A percentile compares a stretch with the other conserved stretches of the same genome.
These are phyloP conservation scores for Brassica cretica DNA, from an alignment of 345 rosid genomes.

Conservation along the genomic window DNA sequence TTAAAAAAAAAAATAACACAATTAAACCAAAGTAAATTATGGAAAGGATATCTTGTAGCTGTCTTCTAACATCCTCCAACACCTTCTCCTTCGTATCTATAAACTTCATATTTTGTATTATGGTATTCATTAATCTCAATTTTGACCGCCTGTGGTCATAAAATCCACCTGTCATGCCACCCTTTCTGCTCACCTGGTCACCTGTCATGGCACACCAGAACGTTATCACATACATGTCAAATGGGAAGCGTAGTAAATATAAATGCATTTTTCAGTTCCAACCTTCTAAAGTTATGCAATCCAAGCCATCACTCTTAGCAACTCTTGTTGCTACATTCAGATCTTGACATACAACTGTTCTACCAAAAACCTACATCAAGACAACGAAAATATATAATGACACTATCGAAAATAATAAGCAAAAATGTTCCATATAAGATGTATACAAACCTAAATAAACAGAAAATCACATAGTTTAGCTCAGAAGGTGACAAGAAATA, in stretches of 20 bases:
- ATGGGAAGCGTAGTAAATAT: background rate
- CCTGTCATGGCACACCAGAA: slow-evolving; percentile 54
- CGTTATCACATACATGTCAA: slow-evolving; percentile 27
- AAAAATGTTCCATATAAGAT: background rate
- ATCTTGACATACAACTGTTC: slow-evolving; percentile 92
- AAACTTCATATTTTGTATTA: slow-evolving; percentile 62
- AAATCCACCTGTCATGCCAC: slow-evolving; percentile 97
- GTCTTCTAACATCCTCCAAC: slow-evolving; percentile 50
- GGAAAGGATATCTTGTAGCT: slow-evolving; percentile 84
- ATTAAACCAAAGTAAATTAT: slow-evolving; percentile 14
- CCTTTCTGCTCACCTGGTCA: slow-evolving; percentile 99
- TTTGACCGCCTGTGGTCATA: slow-evolving; percentile 94
- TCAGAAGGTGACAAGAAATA: background rate
- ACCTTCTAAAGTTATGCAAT: slow-evolving; percentile 98
- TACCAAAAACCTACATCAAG: slow-evolving; percentile 71
- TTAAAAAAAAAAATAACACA: background rate
- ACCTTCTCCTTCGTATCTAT: slow-evolving; percentile 63
- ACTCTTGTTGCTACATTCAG: slow-evolving; percentile 92
- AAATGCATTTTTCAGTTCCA: slow-evolving; percentile 25
- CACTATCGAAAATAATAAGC: too few species aligned
- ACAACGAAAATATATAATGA: background rate
- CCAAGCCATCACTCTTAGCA: slow-evolving; percentile 83
- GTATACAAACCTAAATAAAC: slow-evolving; percentile 1
- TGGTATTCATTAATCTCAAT: slow-evolving; percentile 75
- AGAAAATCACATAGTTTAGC: slow-evolving; percentile 7